phyloP scores from a whole-genome alignment of 495 filamentous ascomycete species.

The Aspergillus nanangensis region DNA sequence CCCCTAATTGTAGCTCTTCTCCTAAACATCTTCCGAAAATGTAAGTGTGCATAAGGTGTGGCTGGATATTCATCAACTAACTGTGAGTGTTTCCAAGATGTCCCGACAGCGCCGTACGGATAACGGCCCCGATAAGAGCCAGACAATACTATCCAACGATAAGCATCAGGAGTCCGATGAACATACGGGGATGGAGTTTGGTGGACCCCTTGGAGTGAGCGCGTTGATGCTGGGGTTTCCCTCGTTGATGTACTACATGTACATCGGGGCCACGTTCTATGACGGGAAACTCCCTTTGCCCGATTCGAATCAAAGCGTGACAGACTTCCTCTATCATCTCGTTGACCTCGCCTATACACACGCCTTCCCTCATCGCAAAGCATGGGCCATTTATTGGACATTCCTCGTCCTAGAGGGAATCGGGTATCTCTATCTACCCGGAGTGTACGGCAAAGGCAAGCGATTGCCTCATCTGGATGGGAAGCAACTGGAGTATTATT shows the following conservation, averaged over 20 bases:
- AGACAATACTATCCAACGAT: not conserved
- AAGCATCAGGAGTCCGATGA: not conserved
- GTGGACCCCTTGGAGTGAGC: conserved; percentile 67
- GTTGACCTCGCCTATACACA: conserved; percentile 63
- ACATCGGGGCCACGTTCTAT: conserved; percentile 88
- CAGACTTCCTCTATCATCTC: conserved; percentile 63
- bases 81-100: not conserved
- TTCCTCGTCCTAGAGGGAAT: conserved; percentile 72
- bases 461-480: conserved; percentile 72
- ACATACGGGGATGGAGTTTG: conserved; percentile 69
- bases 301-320: conserved; percentile 49
- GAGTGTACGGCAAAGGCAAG: conserved; percentile 73
- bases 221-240: conserved; percentile 87
- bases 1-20: no score
- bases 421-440: conserved; percentile 75
- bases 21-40: no score
- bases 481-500: conserved; percentile 80
- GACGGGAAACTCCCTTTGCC: conserved; percentile 71
- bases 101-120: not conserved
- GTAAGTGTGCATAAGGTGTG: no score
- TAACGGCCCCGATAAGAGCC: not conserved
- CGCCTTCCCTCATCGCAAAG: conserved; percentile 67
- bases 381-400: conserved; percentile 85
- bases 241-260: conserved; percentile 95
- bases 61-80: no score